phyloP scores from a whole-genome alignment of 495 filamentous ascomycete species.

The Geoglossum glabrum region DNA sequence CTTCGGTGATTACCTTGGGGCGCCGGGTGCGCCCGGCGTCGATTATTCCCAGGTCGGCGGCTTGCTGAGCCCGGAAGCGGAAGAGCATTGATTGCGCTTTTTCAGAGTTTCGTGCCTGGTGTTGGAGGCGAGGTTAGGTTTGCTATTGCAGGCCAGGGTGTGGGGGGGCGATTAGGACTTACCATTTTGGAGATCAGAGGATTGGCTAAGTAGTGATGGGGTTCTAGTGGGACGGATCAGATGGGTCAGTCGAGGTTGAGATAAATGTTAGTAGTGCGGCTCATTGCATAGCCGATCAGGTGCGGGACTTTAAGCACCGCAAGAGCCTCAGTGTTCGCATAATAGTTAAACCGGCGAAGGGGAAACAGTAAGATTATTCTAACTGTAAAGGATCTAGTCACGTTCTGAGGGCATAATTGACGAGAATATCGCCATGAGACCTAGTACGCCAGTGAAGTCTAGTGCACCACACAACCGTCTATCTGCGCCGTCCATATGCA shows the following conservation, averaged over 20 bases:
- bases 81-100: slow-evolving; percentile 99
- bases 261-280: background rate
- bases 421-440: too few species aligned
- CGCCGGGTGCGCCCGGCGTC: slow-evolving; percentile 78
- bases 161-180: background rate
- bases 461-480: background rate
- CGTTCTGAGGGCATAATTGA: too few species aligned
- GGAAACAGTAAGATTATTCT: too few species aligned
- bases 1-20: slow-evolving; percentile 70
- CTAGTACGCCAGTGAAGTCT: too few species aligned
- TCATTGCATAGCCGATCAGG: background rate
- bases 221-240: background rate
- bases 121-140: background rate
- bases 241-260: background rate
- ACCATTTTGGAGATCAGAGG: background rate
- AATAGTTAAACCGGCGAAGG: too few species aligned
- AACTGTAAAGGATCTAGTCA: too few species aligned
- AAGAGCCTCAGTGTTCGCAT: too few species aligned
- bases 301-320: too few species aligned
- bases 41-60: slow-evolving; percentile 88
- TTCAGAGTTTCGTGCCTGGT: slow-evolving; percentile 68
- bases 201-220: background rate
- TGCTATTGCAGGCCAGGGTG: background rate
- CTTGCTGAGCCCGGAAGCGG: slow-evolving; percentile 95
- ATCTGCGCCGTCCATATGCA: background rate